Conservation (phyloP, 2,329 filamentous ascomycete species). For the Botrytis elliptica region DNA sequence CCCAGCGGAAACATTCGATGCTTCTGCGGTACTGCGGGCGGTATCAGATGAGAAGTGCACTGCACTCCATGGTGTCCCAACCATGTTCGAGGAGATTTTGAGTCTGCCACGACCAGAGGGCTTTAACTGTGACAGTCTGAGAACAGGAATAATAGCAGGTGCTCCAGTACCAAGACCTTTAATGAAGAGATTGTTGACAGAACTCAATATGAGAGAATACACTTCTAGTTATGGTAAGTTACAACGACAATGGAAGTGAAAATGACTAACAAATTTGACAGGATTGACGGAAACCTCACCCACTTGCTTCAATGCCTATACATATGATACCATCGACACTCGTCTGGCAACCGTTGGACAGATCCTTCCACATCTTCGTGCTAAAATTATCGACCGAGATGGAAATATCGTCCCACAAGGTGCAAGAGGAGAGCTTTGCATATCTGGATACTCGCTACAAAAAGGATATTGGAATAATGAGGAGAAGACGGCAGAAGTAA, state of each 20-base stretch:
- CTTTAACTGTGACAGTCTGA: conserved; percentile 49
- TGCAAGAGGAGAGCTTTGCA: conserved; percentile 51
- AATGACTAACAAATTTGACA: conserved; percentile 2
- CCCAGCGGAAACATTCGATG: conserved; percentile 71
- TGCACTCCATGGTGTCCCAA: conserved; percentile 76
- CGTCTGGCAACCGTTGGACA: conserved; percentile 72
- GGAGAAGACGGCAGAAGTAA: conserved; percentile 31
- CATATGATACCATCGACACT: conserved; percentile 65
- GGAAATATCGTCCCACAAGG: conserved; percentile 56
- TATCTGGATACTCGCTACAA: conserved; percentile 52
- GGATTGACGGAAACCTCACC: conserved; percentile 72
- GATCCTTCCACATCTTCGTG: conserved; percentile 70
- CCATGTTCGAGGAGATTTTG: conserved; percentile 54
- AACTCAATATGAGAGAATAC: conserved; percentile 70
- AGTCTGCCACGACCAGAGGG: conserved; percentile 23
- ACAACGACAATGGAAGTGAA: background rate
- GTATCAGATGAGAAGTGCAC: conserved; percentile 69
- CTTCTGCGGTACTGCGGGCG: conserved; percentile 62
- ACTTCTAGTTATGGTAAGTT: conserved; percentile 44
- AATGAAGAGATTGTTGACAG: conserved; percentile 69
- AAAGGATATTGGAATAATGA: conserved; percentile 65
- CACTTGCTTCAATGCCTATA: conserved; percentile 78
- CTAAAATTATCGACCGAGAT: conserved; percentile 64
- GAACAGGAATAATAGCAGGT: conserved; percentile 78
- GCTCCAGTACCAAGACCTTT: conserved; percentile 72